phyloP scores from a whole-genome alignment of 2,329 filamentous ascomycete genomes.

The Cephalotrichum gorgonifer region DNA sequence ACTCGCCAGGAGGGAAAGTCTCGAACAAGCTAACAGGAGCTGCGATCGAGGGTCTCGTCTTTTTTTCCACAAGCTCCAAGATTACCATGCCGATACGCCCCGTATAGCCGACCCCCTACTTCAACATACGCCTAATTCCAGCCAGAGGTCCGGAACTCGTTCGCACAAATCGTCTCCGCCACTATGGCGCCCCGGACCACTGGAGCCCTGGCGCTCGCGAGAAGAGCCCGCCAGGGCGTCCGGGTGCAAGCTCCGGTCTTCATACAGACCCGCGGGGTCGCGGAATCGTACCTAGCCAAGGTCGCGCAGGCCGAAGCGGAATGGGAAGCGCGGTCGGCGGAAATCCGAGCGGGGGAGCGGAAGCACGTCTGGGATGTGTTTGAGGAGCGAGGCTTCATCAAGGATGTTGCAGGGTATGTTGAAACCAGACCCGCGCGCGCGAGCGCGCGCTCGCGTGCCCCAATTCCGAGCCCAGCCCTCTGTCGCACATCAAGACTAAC shows the following conservation, averaged over 20 bases:
- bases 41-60: not conserved
- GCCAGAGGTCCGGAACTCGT: too few species aligned
- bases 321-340: conserved; percentile 37
- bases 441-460: too few species aligned
- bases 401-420: conserved; percentile 62
- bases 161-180: not conserved
- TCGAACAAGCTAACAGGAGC: not conserved
- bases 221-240: not conserved
- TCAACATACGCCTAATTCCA: not conserved
- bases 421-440: conserved; percentile 14
- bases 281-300: conserved; percentile 33
- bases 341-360: conserved; percentile 37
- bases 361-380: conserved; percentile 52
- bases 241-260: not conserved
- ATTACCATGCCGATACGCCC: not conserved
- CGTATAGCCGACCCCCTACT: not conserved
- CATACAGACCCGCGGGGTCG: conserved; percentile 20
- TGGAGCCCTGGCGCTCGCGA: not conserved
- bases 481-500: not conserved
- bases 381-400: conserved; percentile 62
- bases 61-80: not conserved
- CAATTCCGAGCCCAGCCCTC: not conserved
- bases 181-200: conserved; percentile 1
- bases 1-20: not conserved
- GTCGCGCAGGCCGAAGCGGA: conserved; percentile 25